A percentile compares a stretch with the other conserved stretches of the same genome.
Conservation (phyloP, 208 protist genomes). For the Wallacemonas sp. region DNA sequence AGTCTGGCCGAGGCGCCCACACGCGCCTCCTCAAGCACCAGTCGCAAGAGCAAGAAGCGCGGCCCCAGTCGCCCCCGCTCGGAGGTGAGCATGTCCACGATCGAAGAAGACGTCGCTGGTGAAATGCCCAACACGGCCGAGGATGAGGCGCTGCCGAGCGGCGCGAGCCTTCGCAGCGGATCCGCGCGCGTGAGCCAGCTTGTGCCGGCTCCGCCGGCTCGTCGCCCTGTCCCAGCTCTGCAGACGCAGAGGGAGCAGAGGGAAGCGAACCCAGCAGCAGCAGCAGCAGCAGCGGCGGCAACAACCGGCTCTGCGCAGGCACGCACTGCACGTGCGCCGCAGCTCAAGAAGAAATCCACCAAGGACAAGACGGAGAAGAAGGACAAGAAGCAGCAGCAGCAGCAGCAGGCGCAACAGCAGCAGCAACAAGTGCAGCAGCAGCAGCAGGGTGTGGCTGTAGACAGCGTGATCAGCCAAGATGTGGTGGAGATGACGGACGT, state of each 20-base stretch:
- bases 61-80: constrained; percentile 12
- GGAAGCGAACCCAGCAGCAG: no score
- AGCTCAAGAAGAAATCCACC: not conserved
- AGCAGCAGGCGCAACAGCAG: no score
- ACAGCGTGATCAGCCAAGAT: constrained; percentile 8
- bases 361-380: no score
- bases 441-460: not conserved
- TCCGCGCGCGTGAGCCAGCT: not conserved
- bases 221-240: not conserved
- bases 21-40: constrained; percentile 16
- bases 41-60: constrained; percentile 5
- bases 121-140: constrained; percentile 14
- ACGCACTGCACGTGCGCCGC: not conserved
- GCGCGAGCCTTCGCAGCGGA: not conserved
- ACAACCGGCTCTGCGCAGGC: not conserved
- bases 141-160: constrained; percentile 10
- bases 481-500: constrained; percentile 9
- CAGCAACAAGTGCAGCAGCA: not conserved
- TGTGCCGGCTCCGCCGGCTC: not conserved
- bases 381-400: no score
- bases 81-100: constrained; percentile 22
- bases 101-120: constrained; percentile 20
- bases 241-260: no score
- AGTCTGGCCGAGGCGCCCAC: constrained; percentile 13
- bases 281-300: no score